phyloP scores from a whole-genome alignment of 192 early-diverging fungal species.

The Coemansia reversa region DNA sequence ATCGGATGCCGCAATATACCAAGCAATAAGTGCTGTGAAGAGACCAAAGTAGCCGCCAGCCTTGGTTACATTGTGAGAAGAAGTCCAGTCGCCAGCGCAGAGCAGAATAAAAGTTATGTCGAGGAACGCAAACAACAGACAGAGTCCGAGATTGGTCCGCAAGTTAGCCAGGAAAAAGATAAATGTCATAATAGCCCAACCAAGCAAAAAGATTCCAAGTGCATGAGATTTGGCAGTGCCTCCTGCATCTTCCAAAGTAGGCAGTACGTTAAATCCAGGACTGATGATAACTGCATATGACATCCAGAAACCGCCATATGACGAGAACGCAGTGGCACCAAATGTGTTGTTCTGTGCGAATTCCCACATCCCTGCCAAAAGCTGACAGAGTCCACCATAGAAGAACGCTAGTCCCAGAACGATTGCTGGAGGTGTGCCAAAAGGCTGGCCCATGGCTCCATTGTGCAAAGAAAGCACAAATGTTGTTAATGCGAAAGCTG shows the following conservation, averaged over 20 bases:
- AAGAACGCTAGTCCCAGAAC: constrained; percentile 68
- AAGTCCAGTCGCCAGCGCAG: constrained; percentile 60
- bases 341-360: constrained; percentile 76
- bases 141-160: constrained; percentile 62
- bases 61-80: constrained; percentile 46
- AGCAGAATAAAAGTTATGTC: constrained; percentile 70
- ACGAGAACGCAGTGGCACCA: constrained; percentile 77
- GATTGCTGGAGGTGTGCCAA: constrained; percentile 56
- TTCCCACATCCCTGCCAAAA: constrained; percentile 84
- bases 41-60: constrained; percentile 74
- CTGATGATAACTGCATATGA: constrained; percentile 61
- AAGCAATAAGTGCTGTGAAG: constrained; percentile 71
- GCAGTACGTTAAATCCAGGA: constrained; percentile 57
- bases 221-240: constrained; percentile 41
- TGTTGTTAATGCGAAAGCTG: constrained; percentile 55
- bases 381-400: constrained; percentile 74
- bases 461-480: constrained; percentile 74
- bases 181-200: constrained; percentile 69
- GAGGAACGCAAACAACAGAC: constrained; percentile 66
- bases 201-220: constrained; percentile 65
- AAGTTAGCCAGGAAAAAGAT: constrained; percentile 67
- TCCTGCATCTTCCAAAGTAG: constrained; percentile 36
- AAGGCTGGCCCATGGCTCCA: constrained; percentile 60
- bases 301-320: constrained; percentile 71
- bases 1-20: constrained; percentile 70